These are phyloP conservation scores for Phytophthora aleatoria DNA, from an alignment of 352 stramenopile genomes.

Conservation along the genomic window DNA sequence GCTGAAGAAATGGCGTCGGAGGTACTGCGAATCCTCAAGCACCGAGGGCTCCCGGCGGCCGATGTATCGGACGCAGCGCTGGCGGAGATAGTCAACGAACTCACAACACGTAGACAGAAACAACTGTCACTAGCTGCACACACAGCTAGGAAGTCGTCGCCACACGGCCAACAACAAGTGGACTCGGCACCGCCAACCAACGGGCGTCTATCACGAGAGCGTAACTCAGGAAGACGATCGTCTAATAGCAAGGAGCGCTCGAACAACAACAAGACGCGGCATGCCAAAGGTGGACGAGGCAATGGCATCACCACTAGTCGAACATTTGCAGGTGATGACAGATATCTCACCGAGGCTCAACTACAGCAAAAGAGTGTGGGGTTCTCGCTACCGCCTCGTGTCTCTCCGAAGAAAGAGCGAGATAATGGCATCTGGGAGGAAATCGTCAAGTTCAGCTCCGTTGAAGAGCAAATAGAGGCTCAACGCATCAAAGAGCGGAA, in stretches of 20 bases:
- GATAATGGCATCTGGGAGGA: conserved; percentile 83
- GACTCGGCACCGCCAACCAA: not conserved
- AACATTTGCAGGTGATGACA: conserved; percentile 41
- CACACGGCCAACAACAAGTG: conserved; percentile 36
- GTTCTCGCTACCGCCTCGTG: conserved; percentile 63
- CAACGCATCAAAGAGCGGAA: conserved; percentile 42
- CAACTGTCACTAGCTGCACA: conserved; percentile 34
- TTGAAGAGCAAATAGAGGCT: conserved; percentile 71
- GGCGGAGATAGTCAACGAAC: conserved; percentile 44
- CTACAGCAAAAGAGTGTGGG: conserved; percentile 72
- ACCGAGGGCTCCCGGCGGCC: conserved; percentile 36
- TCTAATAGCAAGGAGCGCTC: conserved; percentile 30
- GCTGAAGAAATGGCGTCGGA: conserved; percentile 65
- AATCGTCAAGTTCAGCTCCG: conserved; percentile 78
- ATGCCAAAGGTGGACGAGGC: conserved; percentile 4
- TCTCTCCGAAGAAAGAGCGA: conserved; percentile 78
- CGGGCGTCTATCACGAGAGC: conserved; percentile 4
- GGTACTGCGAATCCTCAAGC: conserved; percentile 59
- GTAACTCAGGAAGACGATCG: conserved; percentile 24
- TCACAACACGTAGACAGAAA: conserved; percentile 41
- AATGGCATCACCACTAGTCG: conserved; percentile 3
- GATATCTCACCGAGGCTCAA: conserved; percentile 74
- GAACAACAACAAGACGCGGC: conserved; percentile 15
- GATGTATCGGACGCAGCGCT: conserved; percentile 52
- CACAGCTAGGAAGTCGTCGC: conserved; percentile 4